These are phyloP conservation scores for Suillus ampliporus DNA, from an alignment of 768 basidiomycete genomes.

Conservation along the genomic window DNA sequence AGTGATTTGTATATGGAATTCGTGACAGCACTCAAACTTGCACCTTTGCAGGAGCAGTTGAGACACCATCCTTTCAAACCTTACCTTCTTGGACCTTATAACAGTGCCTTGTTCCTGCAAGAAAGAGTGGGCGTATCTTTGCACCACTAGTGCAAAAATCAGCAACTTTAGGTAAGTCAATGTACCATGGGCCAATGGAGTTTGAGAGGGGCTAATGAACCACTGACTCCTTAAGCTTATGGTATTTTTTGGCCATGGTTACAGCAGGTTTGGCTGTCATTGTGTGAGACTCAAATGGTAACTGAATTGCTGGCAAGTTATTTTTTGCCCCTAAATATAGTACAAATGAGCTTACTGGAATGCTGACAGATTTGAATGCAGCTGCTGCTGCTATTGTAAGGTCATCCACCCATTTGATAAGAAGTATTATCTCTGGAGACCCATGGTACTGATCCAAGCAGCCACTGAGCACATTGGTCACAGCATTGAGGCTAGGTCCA, in stretches of 20 bases:
- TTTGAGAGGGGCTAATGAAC: neutral
- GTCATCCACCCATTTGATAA: conserved; percentile 27
- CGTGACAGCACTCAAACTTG: neutral
- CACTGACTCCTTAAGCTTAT: no score
- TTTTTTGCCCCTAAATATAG: neutral
- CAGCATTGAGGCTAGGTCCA: conserved; percentile 10
- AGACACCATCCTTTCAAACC: neutral
- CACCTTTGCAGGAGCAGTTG: neutral
- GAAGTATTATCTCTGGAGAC: conserved; percentile 11
- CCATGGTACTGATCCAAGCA: conserved; percentile 9
- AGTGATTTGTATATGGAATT: no score
- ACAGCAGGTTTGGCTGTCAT: no score
- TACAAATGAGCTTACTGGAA: conserved; percentile 12
- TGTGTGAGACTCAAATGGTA: no score
- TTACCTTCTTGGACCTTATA: neutral
- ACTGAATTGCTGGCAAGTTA: no score
- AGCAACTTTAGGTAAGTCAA: conserved; percentile 15
- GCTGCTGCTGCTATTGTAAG: conserved; percentile 13
- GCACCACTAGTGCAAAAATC: conserved; percentile 7
- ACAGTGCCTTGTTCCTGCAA: neutral
- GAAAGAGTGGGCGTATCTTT: neutral
- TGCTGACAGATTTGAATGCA: conserved; percentile 11
- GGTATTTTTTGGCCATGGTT: no score
- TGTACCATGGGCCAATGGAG: conserved; percentile 9
- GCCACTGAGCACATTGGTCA: conserved; percentile 15